A percentile compares a stretch with the other conserved stretches of the same genome.
Conservation (phyloP, 192 early-diverging fungal species). For the Entomortierella chlamydospora region DNA sequence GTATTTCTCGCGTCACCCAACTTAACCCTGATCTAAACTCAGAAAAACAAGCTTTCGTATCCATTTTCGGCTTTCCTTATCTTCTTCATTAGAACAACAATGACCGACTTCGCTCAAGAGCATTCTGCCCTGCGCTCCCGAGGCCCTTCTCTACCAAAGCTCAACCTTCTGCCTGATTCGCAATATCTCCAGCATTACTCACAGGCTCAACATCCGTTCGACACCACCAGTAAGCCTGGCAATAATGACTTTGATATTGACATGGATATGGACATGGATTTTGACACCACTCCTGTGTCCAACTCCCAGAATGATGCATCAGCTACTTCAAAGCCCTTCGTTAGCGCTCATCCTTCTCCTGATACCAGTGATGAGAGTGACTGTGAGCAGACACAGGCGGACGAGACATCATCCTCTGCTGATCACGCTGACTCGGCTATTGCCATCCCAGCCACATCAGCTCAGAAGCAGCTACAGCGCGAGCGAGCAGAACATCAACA, state of each 20-base stretch:
- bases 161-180: conserved; percentile 35
- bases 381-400: conserved; percentile 9
- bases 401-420: not conserved
- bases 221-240: not conserved
- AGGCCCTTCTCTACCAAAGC: conserved; percentile 31
- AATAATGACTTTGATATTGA: conserved; percentile 17
- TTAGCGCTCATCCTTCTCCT: conserved; percentile 45
- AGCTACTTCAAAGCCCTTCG: too few species aligned
- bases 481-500: not conserved
- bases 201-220: conserved; percentile 19
- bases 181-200: conserved; percentile 14
- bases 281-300: conserved; percentile 13
- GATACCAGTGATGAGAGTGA: conserved; percentile 46
- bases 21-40: not conserved
- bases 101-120: conserved; percentile 37
- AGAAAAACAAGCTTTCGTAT: too few species aligned
- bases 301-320: not conserved
- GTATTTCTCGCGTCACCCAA: not conserved
- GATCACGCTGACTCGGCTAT: not conserved
- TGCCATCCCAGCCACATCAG: not conserved
- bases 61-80: not conserved
- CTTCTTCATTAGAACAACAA: not conserved
- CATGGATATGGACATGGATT: conserved; percentile 31
- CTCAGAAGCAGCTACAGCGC: not conserved
- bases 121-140: conserved; percentile 20